Evolutionary conservation across 352 stramenopile genomes (phyloP).

Genomic region (Lagenidium sp.): DNA sequence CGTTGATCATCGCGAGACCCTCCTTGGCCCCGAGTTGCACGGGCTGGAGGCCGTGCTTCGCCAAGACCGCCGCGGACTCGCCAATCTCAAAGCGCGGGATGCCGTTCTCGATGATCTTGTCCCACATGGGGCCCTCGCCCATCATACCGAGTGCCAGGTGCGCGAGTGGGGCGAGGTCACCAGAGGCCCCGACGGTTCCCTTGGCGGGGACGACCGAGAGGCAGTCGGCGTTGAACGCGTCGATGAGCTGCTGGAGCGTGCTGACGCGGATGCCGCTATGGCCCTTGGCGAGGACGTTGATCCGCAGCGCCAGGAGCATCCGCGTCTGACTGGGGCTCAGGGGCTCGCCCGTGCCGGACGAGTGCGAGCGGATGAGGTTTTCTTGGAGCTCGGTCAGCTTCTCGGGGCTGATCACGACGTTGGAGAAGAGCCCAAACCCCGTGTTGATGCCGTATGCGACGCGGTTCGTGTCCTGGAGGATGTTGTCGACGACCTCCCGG

Average conservation of each 20-base stretch:
- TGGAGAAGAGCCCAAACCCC: slow-evolving; percentile 87
- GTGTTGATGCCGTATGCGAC: slow-evolving; percentile 91
- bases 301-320: slow-evolving; percentile 83
- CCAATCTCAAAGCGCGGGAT: slow-evolving; percentile 32
- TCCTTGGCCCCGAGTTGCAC: slow-evolving; percentile 84
- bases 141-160: slow-evolving; percentile 88
- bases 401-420: slow-evolving; percentile 81
- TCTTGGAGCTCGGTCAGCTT: slow-evolving; percentile 83
- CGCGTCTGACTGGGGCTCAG: slow-evolving; percentile 66
- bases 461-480: slow-evolving; percentile 65
- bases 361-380: slow-evolving; percentile 77
- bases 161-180: slow-evolving; percentile 77
- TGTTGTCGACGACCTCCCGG: slow-evolving; percentile 80
- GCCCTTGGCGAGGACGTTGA: slow-evolving; percentile 86
- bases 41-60: slow-evolving; percentile 53
- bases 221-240: slow-evolving; percentile 82
- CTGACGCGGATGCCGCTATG: slow-evolving; percentile 76
- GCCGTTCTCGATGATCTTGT: slow-evolving; percentile 44
- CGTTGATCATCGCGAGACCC: slow-evolving; percentile 88
- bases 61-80: slow-evolving; percentile 57
- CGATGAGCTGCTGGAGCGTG: slow-evolving; percentile 72
- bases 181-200: slow-evolving; percentile 83
- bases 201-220: slow-evolving; percentile 78
- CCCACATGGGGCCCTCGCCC: slow-evolving; percentile 83
- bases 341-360: slow-evolving; percentile 70